phyloP scores from a whole-genome alignment of 768 basidiomycete species.

The Suillus weaverae region DNA sequence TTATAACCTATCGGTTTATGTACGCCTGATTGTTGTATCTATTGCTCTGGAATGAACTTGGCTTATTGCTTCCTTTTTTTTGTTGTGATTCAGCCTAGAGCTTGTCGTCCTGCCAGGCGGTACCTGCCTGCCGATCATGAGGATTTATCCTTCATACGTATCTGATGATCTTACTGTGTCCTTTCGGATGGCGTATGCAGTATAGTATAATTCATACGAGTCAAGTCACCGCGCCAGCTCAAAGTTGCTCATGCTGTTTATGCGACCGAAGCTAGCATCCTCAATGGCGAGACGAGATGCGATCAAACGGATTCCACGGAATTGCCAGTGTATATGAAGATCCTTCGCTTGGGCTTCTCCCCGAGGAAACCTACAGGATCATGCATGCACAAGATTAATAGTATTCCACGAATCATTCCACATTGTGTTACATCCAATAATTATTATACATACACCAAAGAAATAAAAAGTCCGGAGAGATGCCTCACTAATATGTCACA shows the following conservation, averaged over 20 bases:
- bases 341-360: neutral
- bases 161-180: neutral
- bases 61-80: neutral
- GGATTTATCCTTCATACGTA: neutral
- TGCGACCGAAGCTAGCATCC: neutral
- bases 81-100: neutral
- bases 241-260: neutral
- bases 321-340: neutral
- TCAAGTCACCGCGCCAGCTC: neutral
- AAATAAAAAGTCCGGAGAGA: constrained; percentile 6
- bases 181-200: neutral
- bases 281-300: neutral
- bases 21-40: neutral
- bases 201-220: neutral
- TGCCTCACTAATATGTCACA: constrained; percentile 4
- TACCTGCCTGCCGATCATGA: neutral
- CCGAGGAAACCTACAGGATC: neutral
- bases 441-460: constrained; percentile 9
- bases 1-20: neutral
- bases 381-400: neutral
- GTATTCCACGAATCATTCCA: constrained; percentile 3
- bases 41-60: neutral
- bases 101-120: neutral
- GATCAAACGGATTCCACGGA: neutral
- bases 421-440: constrained; percentile 11